phyloP scores from a whole-genome alignment of 2,329 filamentous ascomycete species.

The Trichoderma guizhouense region DNA sequence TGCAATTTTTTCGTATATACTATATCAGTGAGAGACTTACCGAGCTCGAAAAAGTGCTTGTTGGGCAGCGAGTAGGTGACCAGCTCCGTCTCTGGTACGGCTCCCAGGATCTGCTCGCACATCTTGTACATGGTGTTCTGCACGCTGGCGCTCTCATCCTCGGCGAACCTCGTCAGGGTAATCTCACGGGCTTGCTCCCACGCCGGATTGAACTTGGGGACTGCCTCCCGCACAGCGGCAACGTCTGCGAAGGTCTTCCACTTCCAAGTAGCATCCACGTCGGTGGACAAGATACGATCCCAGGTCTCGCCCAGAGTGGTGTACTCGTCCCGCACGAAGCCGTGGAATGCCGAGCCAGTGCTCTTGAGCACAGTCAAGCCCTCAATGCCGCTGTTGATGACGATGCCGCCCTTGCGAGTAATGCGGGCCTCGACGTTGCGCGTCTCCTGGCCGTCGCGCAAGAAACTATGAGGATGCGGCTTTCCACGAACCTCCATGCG shows the following conservation, averaged over 20 bases:
- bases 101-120: conserved; percentile 78
- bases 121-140: conserved; percentile 99
- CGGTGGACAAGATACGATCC: conserved; percentile 93
- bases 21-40: conserved; percentile 44
- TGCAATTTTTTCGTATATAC: background rate
- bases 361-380: conserved; percentile 90
- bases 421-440: conserved; percentile 75
- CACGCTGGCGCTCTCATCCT: conserved; percentile 87
- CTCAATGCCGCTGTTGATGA: conserved; percentile 72
- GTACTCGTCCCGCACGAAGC: conserved; percentile 89
- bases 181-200: conserved; percentile 76
- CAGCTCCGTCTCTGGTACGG: conserved; percentile 65
- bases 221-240: conserved; percentile 61
- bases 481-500: conserved; percentile 83
- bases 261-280: conserved; percentile 81
- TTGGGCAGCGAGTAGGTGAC: conserved; percentile 88
- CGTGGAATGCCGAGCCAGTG: conserved; percentile 93
- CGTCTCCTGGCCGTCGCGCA: conserved; percentile 83
- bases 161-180: conserved; percentile 87
- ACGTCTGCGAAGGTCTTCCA: conserved; percentile 72
- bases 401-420: conserved; percentile 65
- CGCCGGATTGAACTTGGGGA: conserved; percentile 70
- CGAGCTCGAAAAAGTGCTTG: conserved; percentile 98
- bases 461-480: conserved; percentile 92
- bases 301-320: conserved; percentile 86